Evolutionary conservation across 1,284 basidiomycete genomes (phyloP).

Genomic region (Phaffia rhodozyma): DNA sequence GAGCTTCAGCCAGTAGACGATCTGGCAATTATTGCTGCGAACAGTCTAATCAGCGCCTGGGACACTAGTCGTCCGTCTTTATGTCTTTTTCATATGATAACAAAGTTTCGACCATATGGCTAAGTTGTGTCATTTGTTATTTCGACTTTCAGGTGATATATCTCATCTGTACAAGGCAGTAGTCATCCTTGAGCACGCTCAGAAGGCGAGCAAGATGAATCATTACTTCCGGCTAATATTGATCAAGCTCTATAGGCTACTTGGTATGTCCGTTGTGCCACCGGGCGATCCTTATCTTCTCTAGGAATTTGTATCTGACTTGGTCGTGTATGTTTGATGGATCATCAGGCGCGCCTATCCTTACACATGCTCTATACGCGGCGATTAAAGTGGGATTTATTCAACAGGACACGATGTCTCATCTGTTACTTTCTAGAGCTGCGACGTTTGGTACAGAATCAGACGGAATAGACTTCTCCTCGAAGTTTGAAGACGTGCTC

Average conservation of each 20-base stretch:
- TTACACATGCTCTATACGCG: constrained; percentile 63
- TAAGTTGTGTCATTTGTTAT: constrained; percentile 5
- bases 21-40: constrained; percentile 58
- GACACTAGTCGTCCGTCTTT: constrained; percentile 26
- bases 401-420: constrained; percentile 71
- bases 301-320: neutral
- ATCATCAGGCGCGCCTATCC: constrained; percentile 48
- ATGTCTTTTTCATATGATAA: neutral
- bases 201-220: constrained; percentile 58
- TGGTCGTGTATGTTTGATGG: neutral
- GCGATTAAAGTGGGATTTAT: constrained; percentile 63
- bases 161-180: constrained; percentile 49
- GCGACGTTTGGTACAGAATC: constrained; percentile 63
- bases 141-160: constrained; percentile 37
- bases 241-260: constrained; percentile 60
- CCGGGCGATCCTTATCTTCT: neutral
- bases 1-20: constrained; percentile 83
- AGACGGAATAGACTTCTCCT: constrained; percentile 55
- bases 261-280: constrained; percentile 44
- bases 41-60: constrained; percentile 56
- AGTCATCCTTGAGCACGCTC: constrained; percentile 56
- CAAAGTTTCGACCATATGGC: neutral
- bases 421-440: constrained; percentile 61
- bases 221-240: constrained; percentile 62
- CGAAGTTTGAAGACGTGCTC: constrained; percentile 60